phyloP scores from a whole-genome alignment of 257 asterid species.

The Fraxinus excelsior region DNA sequence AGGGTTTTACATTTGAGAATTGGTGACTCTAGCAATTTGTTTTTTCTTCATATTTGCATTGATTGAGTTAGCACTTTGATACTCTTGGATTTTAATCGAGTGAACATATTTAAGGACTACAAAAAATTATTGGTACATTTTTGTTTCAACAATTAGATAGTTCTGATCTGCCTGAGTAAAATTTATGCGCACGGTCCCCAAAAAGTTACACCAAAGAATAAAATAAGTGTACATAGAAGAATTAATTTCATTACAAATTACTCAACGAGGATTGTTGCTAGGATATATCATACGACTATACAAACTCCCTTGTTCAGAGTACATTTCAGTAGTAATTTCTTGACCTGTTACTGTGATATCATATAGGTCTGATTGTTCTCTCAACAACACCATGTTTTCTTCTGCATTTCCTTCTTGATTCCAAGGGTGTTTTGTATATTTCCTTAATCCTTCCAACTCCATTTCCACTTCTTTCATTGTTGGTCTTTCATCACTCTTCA shows the following conservation, averaged over 20 bases:
- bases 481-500: conserved; percentile 34
- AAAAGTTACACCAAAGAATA: background rate
- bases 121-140: too few species aligned
- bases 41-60: too few species aligned
- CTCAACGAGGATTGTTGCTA: conserved; percentile 20
- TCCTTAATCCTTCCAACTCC: conserved; percentile 51
- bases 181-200: background rate
- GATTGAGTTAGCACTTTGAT: too few species aligned
- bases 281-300: conserved; percentile 17
- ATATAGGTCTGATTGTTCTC: conserved; percentile 35
- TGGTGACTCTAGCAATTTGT: too few species aligned
- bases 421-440: conserved; percentile 45
- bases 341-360: conserved; percentile 23
- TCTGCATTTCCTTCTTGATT: conserved; percentile 19
- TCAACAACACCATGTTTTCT: conserved; percentile 27
- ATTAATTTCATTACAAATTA: background rate
- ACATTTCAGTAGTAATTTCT: conserved; percentile 8
- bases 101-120: too few species aligned
- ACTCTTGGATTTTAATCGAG: too few species aligned
- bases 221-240: background rate
- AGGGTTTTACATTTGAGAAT: too few species aligned
- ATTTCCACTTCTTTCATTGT: conserved; percentile 54
- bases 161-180: too few species aligned
- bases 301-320: conserved; percentile 27
- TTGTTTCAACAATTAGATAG: too few species aligned